phyloP scores from a whole-genome alignment of 768 basidiomycete species.

The Roridomyces roridus region DNA sequence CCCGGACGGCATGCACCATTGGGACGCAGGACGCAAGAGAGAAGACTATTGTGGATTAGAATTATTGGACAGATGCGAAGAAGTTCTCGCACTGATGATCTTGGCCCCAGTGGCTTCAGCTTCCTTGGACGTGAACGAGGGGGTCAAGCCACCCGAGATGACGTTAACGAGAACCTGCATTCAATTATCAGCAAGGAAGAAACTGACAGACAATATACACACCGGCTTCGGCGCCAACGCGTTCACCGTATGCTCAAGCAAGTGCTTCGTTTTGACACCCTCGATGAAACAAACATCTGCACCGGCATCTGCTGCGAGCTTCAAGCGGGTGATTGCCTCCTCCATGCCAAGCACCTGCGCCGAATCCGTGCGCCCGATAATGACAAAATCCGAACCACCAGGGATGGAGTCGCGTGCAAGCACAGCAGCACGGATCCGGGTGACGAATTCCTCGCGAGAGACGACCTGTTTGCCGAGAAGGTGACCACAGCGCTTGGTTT shows the following conservation, averaged over 20 bases:
- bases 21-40: conserved; percentile 79
- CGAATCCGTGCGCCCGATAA: conserved; percentile 79
- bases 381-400: conserved; percentile 77
- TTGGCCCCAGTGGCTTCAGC: conserved; percentile 77
- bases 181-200: background rate
- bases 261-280: conserved; percentile 72
- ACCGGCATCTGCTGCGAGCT: conserved; percentile 74
- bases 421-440: conserved; percentile 78
- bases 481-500: conserved; percentile 66
- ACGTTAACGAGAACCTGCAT: conserved; percentile 74
- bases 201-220: conserved; percentile 16
- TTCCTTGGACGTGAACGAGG: conserved; percentile 72
- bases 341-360: conserved; percentile 84
- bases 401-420: conserved; percentile 79
- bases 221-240: conserved; percentile 77
- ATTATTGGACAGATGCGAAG: too few relatives aligned
- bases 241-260: conserved; percentile 66
- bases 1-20: conserved; percentile 77
- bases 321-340: conserved; percentile 68
- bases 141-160: conserved; percentile 79
- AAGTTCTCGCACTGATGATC: conserved; percentile 65
- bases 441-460: conserved; percentile 76
- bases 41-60: conserved; percentile 54
- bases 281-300: conserved; percentile 87
- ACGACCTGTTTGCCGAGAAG: conserved; percentile 84